phyloP scores from a whole-genome alignment of 1,284 basidiomycete species.

The Golubevia pallescens region DNA sequence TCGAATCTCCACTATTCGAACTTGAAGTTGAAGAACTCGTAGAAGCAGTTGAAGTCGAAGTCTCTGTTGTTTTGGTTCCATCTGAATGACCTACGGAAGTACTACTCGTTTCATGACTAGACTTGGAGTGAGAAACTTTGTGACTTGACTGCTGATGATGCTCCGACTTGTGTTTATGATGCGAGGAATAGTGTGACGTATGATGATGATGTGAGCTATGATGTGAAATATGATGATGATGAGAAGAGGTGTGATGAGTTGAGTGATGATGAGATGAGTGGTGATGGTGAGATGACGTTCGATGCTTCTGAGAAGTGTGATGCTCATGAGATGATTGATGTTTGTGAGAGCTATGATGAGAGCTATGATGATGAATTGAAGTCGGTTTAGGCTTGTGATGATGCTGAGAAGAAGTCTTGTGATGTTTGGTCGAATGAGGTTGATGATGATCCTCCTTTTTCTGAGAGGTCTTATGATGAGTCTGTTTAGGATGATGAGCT shows the following conservation, averaged over 20 bases:
- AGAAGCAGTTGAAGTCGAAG: neutral
- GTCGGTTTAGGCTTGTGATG: neutral
- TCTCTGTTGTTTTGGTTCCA: neutral
- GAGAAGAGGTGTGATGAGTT: neutral
- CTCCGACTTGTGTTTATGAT: neutral
- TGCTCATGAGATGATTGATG: neutral
- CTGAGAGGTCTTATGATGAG: too few species aligned
- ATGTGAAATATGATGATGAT: neutral
- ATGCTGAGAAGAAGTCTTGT: neutral
- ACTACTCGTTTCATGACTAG: too few species aligned
- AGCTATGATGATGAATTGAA: neutral
- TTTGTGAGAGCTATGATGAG: neutral
- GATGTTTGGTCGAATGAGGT: neutral
- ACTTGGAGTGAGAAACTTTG: neutral
- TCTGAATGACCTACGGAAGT: too few species aligned
- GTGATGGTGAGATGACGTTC: neutral
- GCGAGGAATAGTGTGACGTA: neutral
- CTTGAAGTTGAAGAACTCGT: neutral
- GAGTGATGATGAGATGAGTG: neutral
- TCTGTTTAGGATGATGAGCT: too few species aligned
- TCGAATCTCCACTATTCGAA: neutral
- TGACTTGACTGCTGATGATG: neutral
- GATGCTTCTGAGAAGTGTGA: neutral
- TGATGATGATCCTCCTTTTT: neutral
- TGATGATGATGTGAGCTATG: neutral